Evolutionary conservation across 2,329 filamentous ascomycete genomes (phyloP).

Genomic region (Cladosporium sp.): DNA sequence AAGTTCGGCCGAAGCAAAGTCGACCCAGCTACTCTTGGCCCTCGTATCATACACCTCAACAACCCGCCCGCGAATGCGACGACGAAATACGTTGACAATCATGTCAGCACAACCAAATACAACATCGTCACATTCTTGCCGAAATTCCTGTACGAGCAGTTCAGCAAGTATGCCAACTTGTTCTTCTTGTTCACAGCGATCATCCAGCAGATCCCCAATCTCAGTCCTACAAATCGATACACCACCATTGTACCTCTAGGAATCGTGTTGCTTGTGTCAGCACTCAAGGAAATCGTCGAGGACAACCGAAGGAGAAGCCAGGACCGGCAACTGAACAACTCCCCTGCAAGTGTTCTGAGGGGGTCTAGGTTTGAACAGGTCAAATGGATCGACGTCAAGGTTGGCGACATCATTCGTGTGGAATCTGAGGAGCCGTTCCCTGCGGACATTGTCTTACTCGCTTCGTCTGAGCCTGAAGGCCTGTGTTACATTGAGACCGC

Average conservation of each 20-base stretch:
- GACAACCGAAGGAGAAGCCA: conserved; percentile 85
- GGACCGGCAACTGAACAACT: conserved; percentile 81
- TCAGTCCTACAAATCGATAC: conserved; percentile 91
- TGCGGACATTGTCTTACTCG: conserved; percentile 83
- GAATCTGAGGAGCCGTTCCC: conserved; percentile 94
- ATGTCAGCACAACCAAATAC: conserved; percentile 97
- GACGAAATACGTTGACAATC: conserved; percentile 92
- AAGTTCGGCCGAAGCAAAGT: conserved; percentile 81
- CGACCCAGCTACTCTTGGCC: conserved; percentile 85
- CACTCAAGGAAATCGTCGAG: conserved; percentile 88
- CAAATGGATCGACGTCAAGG: conserved; percentile 87
- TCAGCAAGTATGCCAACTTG: conserved; percentile 97
- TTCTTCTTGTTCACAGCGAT: conserved; percentile 98
- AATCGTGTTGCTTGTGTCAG: conserved; percentile 88
- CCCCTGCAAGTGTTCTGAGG: conserved; percentile 73
- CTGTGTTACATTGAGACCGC: conserved; percentile 98
- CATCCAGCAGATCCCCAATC: conserved; percentile 88
- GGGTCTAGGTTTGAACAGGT: conserved; percentile 80
- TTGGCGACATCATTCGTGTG: conserved; percentile 88
- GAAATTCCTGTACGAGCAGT: conserved; percentile 97
- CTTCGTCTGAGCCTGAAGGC: conserved; percentile 93
- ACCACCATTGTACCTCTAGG: conserved; percentile 93
- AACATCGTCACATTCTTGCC: conserved; percentile 87
- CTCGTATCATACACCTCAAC: conserved; percentile 90
- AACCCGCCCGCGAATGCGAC: conserved; percentile 85